Base-by-base conservation (phyloP, 1,284 basidiomycete species). In the Gastroboletus turbinatus region DNA sequence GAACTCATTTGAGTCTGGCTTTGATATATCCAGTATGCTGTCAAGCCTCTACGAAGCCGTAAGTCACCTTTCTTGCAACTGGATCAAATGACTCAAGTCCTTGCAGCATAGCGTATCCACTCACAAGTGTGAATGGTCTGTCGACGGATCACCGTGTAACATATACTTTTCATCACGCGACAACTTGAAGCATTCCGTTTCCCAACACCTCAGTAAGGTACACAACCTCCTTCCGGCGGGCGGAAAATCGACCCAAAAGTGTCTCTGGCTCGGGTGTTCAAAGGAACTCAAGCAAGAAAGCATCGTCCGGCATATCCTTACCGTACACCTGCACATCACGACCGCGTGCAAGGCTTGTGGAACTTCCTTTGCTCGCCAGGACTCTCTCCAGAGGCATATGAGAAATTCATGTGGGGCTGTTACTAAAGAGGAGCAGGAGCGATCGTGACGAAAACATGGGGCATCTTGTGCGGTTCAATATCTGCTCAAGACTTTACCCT, bases 321-420 rank as follows among this genome's bases (percentile, higher is more conserved):
- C 62, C 0, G 60, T 70, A 1, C 69, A 69, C 29, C 29, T 71
- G 3, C 59, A 46, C 17, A 33, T 65, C n/a, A 55, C 21, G 1
- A 42, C 56, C 19, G 13, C 6, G 2, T 72, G 67, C 45, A 17
- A 52, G 19, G 46, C 4, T 8, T 69, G 67, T 38, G 59, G 67
- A 6, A 55, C 59, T 0, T 46, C 35, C 5, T 67, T 69, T 47
- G 67, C 67, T 8, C 67, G 70, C 21, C 53, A 11, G 27, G 67
- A 71, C n/a, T 72, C 67, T n/a, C 63, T 71, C n/a, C 66, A 52
- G 44, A 64, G 67, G 10, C 67, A 69, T 5, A 46, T 62, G 21
- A 60, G 16, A 35, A 65, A 70, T 1, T 61, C 65, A 5, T 65
- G 65, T 6, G 62, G 19, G 21, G 52, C 32, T 8, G 1, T 6